Evolutionary conservation across 148 eudicot genomes (phyloP), one percentile per base, ranked within the genome.

Genomic region (Selenicereus undatus): DNA sequence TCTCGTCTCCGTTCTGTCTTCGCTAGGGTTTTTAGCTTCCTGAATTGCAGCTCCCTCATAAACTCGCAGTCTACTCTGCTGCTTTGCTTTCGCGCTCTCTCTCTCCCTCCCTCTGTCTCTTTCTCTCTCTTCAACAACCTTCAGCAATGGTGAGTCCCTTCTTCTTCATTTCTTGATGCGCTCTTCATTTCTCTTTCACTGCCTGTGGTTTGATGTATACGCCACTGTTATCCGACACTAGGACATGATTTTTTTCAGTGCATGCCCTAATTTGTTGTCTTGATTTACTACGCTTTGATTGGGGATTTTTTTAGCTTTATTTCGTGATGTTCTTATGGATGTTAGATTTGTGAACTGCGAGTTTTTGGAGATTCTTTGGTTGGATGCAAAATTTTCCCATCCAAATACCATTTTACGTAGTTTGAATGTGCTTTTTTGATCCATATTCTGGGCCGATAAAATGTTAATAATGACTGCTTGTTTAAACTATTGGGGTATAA

Each of bases 101-200:
- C 32, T 27, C 35, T 24, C 70, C 12, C 18, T 66, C 71, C 27
- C 32, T 27, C 35, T 24, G 32, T 12, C 32, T 27, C 35, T 27
- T 3, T 27, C 35, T 66, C 35, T 66, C 32, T 66, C 29, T 11
- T 24, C 68, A 64, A 8, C 30, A 26, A 27, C 35, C 35, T 66
- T n/a, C 71, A 27, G 22, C 71, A 66, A 66, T 66, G 71, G 71
- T 66, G 71, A 66, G 71, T n/a, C 22, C 71, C 71, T 11, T 66
- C 26, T 13, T 11, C 71, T 2, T 27, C 17, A 7, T 66, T 10
- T 66, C 71, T 11, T 66, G 17, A 66, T 27, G 27, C 71, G 32
- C 35, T 66, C 29, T 64, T 64, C 68, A 64, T 64, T 64, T 64
- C 29, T 26, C 17, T 64, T n/a, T 22, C 12, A 8, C 11, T 64